Conservation (phyloP, 805 yeast species). For the Sugiyamaella qingdaonensis region DNA sequence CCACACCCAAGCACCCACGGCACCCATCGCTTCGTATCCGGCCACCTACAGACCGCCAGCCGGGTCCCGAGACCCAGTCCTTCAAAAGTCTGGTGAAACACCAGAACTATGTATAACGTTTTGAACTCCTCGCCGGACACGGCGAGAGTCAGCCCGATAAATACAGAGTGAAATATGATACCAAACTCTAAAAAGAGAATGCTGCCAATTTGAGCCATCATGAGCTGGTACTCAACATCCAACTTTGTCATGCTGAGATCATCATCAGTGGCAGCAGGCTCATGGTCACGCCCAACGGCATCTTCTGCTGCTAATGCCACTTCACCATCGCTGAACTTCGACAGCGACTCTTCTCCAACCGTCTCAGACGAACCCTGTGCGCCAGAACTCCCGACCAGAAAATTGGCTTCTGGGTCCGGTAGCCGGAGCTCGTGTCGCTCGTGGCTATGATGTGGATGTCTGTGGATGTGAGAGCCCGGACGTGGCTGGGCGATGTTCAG, state of each 20-base stretch:
- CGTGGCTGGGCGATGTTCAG: not conserved
- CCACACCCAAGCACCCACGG: constrained; percentile 52
- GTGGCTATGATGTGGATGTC: not conserved
- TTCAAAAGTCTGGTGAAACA: constrained; percentile 68
- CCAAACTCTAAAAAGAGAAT: constrained; percentile 73
- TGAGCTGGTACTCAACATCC: not conserved
- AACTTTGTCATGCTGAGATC: not conserved
- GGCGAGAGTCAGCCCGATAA: constrained; percentile 73
- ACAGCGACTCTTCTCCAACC: not conserved
- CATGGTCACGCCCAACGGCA: not conserved
- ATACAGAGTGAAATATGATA: constrained; percentile 75
- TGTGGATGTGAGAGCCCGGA: not conserved
- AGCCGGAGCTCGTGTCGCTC: not conserved
- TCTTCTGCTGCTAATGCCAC: not conserved
- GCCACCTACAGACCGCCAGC: constrained; percentile 61
- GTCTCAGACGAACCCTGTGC: not conserved
- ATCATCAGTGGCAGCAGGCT: not conserved
- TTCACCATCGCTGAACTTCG: not conserved
- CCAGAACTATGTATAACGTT: constrained; percentile 57
- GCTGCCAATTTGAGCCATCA: constrained; percentile 36
- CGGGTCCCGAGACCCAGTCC: constrained; percentile 84
- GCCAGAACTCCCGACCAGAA: not conserved
- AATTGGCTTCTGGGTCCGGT: not conserved
- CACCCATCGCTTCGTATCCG: constrained; percentile 40
- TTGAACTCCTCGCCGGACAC: constrained; percentile 74